Percentiles rank a stretch among this genome's conserved stretches.
Conservation (phyloP, 805 yeast species). For the Saccharomycopsis babjevae region DNA sequence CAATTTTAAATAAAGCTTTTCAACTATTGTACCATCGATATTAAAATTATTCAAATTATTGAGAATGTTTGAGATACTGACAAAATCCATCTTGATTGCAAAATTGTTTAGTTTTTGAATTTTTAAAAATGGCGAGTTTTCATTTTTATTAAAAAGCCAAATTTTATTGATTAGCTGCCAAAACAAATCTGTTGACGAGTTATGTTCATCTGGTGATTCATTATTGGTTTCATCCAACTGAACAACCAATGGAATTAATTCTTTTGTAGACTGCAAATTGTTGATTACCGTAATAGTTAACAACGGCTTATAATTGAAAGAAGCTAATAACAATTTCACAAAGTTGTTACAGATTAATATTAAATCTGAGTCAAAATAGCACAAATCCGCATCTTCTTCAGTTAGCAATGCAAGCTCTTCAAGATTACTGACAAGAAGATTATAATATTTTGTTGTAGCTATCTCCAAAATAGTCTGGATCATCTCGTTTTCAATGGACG, state of each 20-base stretch:
- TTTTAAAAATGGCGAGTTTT: slow-evolving; percentile 11
- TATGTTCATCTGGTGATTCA: not conserved
- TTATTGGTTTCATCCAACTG: slow-evolving; percentile 14
- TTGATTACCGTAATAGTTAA: slow-evolving; percentile 8
- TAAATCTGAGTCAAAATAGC: slow-evolving; percentile 12
- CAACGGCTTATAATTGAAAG: slow-evolving; percentile 11
- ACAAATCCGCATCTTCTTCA: slow-evolving; percentile 13
- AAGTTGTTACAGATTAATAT: slow-evolving; percentile 9
- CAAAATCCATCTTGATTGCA: slow-evolving; percentile 6
- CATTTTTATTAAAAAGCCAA: slow-evolving; percentile 8
- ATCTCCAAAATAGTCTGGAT: slow-evolving; percentile 9
- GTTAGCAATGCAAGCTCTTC: slow-evolving; percentile 16
- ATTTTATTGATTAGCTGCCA: slow-evolving; percentile 15
- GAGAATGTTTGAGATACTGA: slow-evolving; percentile 5
- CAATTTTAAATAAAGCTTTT: slow-evolving; percentile 9
- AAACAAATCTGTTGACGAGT: not conserved
- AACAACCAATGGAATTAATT: slow-evolving; percentile 6
- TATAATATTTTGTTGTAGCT: not conserved
- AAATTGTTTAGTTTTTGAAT: slow-evolving; percentile 9
- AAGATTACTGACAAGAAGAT: slow-evolving; percentile 6
- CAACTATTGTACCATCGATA: not conserved
- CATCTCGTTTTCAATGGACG: slow-evolving; percentile 10
- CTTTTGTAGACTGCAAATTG: slow-evolving; percentile 2
- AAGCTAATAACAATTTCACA: slow-evolving; percentile 9
- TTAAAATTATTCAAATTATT: slow-evolving; percentile 1